Evolutionary conservation across 768 basidiomycete species (phyloP).

Genomic region (Naganishia onofrii): DNA sequence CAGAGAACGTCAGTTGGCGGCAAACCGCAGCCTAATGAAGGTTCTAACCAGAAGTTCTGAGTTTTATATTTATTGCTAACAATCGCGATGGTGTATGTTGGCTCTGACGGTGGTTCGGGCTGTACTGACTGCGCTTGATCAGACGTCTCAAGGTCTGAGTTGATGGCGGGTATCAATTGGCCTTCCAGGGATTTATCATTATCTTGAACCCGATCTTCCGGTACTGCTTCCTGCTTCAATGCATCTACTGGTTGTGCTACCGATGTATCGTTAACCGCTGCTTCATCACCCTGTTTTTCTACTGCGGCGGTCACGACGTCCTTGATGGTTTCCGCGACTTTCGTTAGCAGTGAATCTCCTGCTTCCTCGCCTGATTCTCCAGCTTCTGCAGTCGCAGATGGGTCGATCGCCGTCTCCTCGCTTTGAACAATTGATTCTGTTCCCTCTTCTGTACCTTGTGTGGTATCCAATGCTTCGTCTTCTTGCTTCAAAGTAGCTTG

Average conservation of each 20-base stretch:
- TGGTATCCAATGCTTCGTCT: background rate
- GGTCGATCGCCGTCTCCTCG: background rate
- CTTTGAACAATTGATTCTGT: background rate
- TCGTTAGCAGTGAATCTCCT: conserved; percentile 5
- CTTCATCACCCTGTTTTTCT: background rate
- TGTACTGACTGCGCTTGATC: background rate
- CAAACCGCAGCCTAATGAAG: background rate
- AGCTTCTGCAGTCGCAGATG: background rate
- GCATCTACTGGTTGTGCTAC: background rate
- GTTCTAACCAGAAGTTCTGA: conserved; percentile 78
- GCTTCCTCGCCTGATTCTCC: background rate
- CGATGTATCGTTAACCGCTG: background rate
- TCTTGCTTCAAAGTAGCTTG: conserved; percentile 4
- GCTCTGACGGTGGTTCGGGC: conserved; percentile 9
- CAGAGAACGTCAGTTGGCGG: background rate
- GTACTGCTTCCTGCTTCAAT: background rate
- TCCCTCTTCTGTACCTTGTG: background rate
- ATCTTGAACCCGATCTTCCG: background rate
- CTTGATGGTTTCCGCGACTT: background rate
- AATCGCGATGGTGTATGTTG: conserved; percentile 63
- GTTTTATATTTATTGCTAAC: conserved; percentile 98
- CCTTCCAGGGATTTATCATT: background rate
- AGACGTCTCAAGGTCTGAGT: background rate
- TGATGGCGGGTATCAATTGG: background rate
- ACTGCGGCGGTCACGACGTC: background rate